Evolutionary conservation across 1,284 basidiomycete species (phyloP).

Genomic region (Puccinia polysora): DNA sequence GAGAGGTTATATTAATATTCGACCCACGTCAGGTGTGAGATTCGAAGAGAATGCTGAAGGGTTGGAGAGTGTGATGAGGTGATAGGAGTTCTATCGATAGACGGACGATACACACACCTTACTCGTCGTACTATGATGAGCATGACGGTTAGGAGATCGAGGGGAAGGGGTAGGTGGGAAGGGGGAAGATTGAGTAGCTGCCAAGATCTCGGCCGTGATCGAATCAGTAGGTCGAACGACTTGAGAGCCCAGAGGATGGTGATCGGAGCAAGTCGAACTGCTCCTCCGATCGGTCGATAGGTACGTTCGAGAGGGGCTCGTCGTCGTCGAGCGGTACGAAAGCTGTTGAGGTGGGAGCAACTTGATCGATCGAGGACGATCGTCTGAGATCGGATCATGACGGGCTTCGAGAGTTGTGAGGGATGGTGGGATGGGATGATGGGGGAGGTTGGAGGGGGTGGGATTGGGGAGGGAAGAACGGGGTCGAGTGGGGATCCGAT

Average conservation of each 20-base stretch:
- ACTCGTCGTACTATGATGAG: no score
- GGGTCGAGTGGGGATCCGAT: neutral
- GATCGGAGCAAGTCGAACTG: neutral
- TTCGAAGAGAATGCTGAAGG: no score
- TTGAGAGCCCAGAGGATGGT: neutral
- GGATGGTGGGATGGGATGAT: neutral
- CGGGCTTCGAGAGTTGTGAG: neutral
- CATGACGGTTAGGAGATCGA: no score
- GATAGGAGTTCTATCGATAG: no score
- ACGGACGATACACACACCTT: neutral
- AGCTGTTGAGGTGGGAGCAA: constrained; percentile 1
- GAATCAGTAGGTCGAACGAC: neutral
- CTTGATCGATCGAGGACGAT: neutral
- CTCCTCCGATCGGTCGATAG: neutral
- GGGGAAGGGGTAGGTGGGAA: neutral
- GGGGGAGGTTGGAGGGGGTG: neutral
- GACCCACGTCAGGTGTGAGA: no score
- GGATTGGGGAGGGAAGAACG: neutral
- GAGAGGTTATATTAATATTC: neutral
- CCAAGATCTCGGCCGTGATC: constrained; percentile 28
- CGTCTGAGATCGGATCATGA: neutral
- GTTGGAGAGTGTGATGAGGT: no score
- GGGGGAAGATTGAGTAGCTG: constrained; percentile 34
- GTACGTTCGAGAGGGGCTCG: neutral
- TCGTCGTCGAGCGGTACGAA: constrained; percentile 6